Evolutionary conservation across 257 asterid species (phyloP).

Genomic region (Penstemon eatonii): DNA sequence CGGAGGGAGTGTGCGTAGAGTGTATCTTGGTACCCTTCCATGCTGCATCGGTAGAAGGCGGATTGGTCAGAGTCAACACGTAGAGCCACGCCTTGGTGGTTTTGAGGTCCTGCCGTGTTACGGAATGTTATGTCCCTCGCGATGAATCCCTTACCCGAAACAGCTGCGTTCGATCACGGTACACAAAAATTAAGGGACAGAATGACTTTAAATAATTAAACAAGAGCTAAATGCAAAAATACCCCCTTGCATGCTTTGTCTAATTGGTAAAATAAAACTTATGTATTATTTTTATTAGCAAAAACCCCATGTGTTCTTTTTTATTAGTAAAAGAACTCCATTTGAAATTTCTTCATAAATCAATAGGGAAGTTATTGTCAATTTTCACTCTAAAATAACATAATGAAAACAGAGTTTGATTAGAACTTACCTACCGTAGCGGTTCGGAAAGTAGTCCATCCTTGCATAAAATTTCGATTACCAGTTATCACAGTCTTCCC

Average conservation of each 20-base stretch:
- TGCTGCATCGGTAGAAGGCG: conserved; percentile 95
- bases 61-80: conserved; percentile 96
- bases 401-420: not conserved
- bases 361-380: too few relatives aligned
- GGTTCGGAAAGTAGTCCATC: conserved; percentile 95
- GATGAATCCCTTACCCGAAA: conserved; percentile 90
- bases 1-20: conserved; percentile 95
- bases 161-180: conserved; percentile 43
- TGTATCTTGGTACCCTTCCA: conserved; percentile 95
- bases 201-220: too few relatives aligned
- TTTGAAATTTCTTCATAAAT: too few relatives aligned
- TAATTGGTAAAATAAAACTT: too few relatives aligned
- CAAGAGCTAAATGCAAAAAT: too few relatives aligned
- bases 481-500: conserved; percentile 75
- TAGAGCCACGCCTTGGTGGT: conserved; percentile 87
- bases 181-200: too few relatives aligned
- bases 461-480: conserved; percentile 85
- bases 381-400: not conserved
- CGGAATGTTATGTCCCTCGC: conserved; percentile 91
- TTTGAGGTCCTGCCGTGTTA: conserved; percentile 90
- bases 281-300: too few relatives aligned
- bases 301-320: too few relatives aligned
- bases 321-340: too few relatives aligned
- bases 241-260: too few relatives aligned
- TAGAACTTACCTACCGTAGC: conserved; percentile 72